These are phyloP conservation scores for Nicotiana obtusifolia DNA, from an alignment of 257 asterid genomes.

Conservation along the genomic window DNA sequence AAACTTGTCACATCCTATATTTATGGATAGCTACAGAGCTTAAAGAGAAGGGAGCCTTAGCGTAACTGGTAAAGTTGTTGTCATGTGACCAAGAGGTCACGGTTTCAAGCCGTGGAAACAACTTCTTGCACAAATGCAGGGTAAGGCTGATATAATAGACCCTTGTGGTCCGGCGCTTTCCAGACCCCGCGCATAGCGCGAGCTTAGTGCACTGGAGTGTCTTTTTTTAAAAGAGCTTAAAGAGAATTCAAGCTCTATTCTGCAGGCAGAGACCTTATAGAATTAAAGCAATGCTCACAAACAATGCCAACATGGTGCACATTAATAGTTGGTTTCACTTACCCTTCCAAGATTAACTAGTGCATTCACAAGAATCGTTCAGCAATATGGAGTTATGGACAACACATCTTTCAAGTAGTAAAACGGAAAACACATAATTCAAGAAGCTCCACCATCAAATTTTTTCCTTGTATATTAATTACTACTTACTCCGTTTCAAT, in stretches of 20 bases:
- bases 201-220: too few species aligned
- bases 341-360: background rate
- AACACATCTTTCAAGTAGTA: background rate
- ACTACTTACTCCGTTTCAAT: too few species aligned
- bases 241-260: background rate
- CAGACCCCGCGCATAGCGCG: too few species aligned
- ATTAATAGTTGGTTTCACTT: background rate
- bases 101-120: too few species aligned
- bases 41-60: background rate
- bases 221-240: background rate
- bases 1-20: background rate
- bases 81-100: too few species aligned
- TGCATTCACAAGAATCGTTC: background rate
- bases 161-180: too few species aligned
- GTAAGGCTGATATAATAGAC: too few species aligned
- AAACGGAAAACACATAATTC: too few species aligned
- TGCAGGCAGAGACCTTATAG: background rate
- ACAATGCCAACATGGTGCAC: background rate
- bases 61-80: too few species aligned
- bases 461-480: too few species aligned
- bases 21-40: background rate
- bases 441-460: too few species aligned
- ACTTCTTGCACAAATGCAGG: too few species aligned
- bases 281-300: background rate
- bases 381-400: background rate